Evolutionary conservation across 106 monocot genomes (phyloP).

Genomic region (Dendrobium chrysotoxum): DNA sequence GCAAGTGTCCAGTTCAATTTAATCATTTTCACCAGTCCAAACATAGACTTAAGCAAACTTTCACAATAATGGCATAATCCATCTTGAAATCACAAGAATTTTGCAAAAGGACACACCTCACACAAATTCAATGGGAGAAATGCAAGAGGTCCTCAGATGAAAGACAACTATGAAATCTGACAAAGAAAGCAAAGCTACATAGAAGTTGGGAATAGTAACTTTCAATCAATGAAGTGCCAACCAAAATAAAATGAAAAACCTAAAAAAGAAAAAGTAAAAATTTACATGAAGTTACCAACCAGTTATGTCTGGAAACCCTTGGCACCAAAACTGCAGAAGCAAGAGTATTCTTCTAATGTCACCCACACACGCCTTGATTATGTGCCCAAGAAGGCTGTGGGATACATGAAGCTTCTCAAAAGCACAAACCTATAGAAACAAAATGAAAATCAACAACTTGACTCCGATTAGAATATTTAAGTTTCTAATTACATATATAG

Average conservation of each 20-base stretch:
- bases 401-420: conserved; percentile 53
- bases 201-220: neutral
- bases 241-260: neutral
- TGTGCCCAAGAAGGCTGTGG: conserved; percentile 29
- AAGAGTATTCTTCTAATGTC: conserved; percentile 82
- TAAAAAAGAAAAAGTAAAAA: neutral
- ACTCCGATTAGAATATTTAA: neutral
- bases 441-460: conserved; percentile 7
- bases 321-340: conserved; percentile 97
- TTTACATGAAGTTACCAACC: conserved; percentile 6
- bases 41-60: neutral
- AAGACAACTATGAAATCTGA: neutral
- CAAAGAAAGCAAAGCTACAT: neutral
- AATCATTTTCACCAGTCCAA: neutral
- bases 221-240: conserved; percentile 1
- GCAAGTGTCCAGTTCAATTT: too few species aligned
- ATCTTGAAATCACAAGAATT: neutral
- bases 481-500: neutral
- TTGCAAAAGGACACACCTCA: neutral
- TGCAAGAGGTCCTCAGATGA: neutral
- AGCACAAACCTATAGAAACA: conserved; percentile 58
- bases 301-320: conserved; percentile 29
- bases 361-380: conserved; percentile 52
- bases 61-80: neutral
- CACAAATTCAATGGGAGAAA: neutral